A percentile compares a stretch with the other conserved stretches of the same genome.
Conservation (phyloP, 163 green algal genomes). For the Chlorella variabilis region DNA sequence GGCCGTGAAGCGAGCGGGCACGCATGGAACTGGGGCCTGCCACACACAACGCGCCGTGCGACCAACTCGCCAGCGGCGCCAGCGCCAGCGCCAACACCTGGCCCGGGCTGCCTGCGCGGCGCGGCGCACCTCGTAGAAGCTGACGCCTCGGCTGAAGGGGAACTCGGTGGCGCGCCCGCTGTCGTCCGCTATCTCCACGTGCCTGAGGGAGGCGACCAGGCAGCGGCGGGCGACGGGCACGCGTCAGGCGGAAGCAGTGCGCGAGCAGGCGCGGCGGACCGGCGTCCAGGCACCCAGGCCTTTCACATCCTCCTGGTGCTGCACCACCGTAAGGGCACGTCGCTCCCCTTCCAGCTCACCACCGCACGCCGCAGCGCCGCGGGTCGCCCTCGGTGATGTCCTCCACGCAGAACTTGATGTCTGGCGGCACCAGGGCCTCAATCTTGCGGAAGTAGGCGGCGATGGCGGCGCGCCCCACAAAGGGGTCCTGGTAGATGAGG, state of each 20-base stretch:
- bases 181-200: constrained; percentile 72
- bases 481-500: constrained; percentile 50
- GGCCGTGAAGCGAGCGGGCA: too few relatives aligned
- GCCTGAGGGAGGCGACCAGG: constrained; percentile 55
- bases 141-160: constrained; percentile 81
- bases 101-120: too few relatives aligned
- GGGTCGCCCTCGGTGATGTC: constrained; percentile 46
- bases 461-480: constrained; percentile 26
- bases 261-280: too few relatives aligned
- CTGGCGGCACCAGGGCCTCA: neutral
- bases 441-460: constrained; percentile 42
- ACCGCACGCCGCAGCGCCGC: constrained; percentile 38
- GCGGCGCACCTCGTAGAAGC: constrained; percentile 78
- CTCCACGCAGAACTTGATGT: constrained; percentile 34
- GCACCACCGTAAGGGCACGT: too few relatives aligned
- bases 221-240: too few relatives aligned
- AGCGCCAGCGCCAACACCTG: too few relatives aligned
- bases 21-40: too few relatives aligned
- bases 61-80: too few relatives aligned
- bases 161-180: constrained; percentile 65
- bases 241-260: too few relatives aligned
- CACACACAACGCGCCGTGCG: too few relatives aligned
- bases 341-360: constrained; percentile 22
- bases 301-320: too few relatives aligned
- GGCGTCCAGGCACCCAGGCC: too few relatives aligned